These are phyloP conservation scores for Eucalyptus lansdowneana DNA, from an alignment of 345 rosid genomes.

Conservation along the genomic window DNA sequence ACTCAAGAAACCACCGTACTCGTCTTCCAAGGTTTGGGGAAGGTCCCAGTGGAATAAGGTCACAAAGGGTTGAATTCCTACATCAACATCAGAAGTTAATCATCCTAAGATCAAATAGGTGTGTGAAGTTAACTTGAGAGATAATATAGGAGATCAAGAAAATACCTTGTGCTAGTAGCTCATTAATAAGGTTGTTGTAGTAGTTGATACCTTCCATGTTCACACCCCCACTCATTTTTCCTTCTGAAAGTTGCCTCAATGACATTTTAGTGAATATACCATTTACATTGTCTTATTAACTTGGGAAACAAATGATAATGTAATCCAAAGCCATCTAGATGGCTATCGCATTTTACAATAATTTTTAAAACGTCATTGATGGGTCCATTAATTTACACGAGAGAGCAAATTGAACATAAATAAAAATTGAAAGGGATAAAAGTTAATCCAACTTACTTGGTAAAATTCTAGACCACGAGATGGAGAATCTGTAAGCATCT, in stretches of 20 bases:
- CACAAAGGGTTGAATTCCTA: constrained; percentile 19
- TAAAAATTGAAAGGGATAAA: background rate
- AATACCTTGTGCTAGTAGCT: constrained; percentile 17
- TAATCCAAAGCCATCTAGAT: background rate
- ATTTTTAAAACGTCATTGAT: background rate
- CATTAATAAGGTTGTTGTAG: constrained; percentile 24
- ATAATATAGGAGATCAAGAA: background rate
- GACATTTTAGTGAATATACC: background rate
- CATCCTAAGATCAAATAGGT: background rate
- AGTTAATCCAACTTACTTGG: background rate
- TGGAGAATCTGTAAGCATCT: constrained; percentile 29
- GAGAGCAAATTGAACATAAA: background rate
- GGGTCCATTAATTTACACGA: background rate
- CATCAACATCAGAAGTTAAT: background rate
- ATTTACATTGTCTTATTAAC: background rate
- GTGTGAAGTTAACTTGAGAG: background rate
- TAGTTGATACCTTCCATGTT: constrained; percentile 16
- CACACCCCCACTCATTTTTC: constrained; percentile 9
- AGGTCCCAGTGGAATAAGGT: constrained; percentile 27
- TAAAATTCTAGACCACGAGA: constrained; percentile 29
- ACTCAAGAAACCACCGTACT: constrained; percentile 16
- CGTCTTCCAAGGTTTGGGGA: constrained; percentile 20
- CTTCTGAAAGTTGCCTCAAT: constrained; percentile 12
- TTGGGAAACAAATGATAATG: background rate
- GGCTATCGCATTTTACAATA: background rate